Percentiles rank a stretch among this genome's conserved stretches.
Conservation (phyloP, 306 rosid genomes). For the Clitoria ternatea region DNA sequence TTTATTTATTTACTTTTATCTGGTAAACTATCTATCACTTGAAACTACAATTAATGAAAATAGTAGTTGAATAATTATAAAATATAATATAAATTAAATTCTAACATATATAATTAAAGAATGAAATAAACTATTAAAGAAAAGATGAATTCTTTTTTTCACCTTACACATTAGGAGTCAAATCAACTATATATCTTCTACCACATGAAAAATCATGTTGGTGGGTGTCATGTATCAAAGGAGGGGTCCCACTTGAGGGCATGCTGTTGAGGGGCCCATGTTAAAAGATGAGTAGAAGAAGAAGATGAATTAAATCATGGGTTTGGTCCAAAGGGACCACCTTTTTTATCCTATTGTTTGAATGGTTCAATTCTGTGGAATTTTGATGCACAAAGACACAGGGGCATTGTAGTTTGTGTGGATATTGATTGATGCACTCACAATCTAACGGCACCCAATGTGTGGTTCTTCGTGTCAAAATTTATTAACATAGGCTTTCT, state of each 20-base stretch:
- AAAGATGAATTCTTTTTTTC: too few species aligned
- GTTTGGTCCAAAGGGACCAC: constrained; percentile 52
- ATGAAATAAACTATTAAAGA: too few species aligned
- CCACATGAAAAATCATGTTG: constrained; percentile 28
- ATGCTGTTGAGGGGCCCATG: constrained; percentile 51
- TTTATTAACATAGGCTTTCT: neutral
- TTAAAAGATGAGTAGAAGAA: constrained; percentile 29
- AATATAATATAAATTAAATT: too few species aligned
- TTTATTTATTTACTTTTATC: neutral
- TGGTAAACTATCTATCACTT: too few species aligned
- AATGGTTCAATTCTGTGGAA: constrained; percentile 32
- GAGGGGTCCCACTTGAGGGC: constrained; percentile 60
- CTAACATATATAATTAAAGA: too few species aligned
- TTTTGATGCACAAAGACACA: constrained; percentile 28
- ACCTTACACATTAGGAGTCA: constrained; percentile 37
- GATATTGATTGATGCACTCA: constrained; percentile 37
- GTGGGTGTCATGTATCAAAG: constrained; percentile 22
- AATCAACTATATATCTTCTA: constrained; percentile 32
- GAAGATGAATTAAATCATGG: constrained; percentile 34
- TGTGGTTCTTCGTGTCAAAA: constrained; percentile 5
- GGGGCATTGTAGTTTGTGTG: constrained; percentile 40
- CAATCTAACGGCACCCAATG: constrained; percentile 16
- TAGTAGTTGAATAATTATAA: too few species aligned
- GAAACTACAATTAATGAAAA: too few species aligned
- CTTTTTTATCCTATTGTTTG: constrained; percentile 37